Conservation (phyloP, 768 basidiomycete species). For the Pleurotus ostreatus region DNA sequence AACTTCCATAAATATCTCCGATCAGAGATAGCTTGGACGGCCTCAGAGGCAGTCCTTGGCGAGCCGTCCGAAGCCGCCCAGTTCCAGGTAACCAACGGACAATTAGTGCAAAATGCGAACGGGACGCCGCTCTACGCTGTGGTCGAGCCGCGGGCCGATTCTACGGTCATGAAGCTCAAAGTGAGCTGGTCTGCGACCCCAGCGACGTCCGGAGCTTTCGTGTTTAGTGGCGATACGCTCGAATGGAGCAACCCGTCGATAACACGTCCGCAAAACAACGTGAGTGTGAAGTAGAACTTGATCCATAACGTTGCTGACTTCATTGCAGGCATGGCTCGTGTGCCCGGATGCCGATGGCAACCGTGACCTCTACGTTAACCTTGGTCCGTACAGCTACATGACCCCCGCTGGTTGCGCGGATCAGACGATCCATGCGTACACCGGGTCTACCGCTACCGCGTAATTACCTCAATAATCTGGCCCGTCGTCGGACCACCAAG, state of each 20-base stretch:
- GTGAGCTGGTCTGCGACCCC: constrained; percentile 46
- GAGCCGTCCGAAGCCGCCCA: constrained; percentile 48
- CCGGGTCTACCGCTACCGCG: constrained; percentile 44
- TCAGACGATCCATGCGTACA: constrained; percentile 59
- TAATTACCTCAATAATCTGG: constrained; percentile 2
- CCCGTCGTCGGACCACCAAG: neutral
- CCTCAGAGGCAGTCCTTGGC: constrained; percentile 48
- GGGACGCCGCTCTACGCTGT: constrained; percentile 44
- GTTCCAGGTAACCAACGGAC: constrained; percentile 30
- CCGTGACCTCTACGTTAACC: constrained; percentile 45
- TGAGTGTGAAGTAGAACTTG: too few species aligned
- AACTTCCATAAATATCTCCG: constrained; percentile 63
- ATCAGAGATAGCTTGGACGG: constrained; percentile 39
- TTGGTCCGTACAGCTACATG: constrained; percentile 48
- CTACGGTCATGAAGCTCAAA: constrained; percentile 43
- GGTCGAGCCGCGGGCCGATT: constrained; percentile 42
- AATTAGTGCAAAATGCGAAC: constrained; percentile 47
- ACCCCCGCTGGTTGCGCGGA: constrained; percentile 60
- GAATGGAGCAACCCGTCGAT: constrained; percentile 52
- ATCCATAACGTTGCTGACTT: too few species aligned
- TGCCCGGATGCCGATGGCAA: constrained; percentile 46
- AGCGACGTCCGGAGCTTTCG: constrained; percentile 45
- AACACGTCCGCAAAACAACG: constrained; percentile 41
- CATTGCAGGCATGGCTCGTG: constrained; percentile 47
- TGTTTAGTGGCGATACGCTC: constrained; percentile 54